phyloP scores from a whole-genome alignment of 2,329 filamentous ascomycete species.

The Apiospora marii region DNA sequence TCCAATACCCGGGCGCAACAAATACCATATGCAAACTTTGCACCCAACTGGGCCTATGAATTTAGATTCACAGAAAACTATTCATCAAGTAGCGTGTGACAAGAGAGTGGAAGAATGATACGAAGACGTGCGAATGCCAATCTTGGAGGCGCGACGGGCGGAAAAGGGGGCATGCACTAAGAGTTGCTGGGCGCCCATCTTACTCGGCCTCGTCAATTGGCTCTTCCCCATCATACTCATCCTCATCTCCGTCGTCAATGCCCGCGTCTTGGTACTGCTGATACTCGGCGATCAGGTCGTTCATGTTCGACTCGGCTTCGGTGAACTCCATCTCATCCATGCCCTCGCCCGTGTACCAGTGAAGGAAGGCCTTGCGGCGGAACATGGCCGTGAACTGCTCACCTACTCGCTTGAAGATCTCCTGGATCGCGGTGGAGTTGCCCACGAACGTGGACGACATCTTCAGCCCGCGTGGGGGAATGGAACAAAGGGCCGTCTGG shows the following conservation, averaged over 20 bases:
- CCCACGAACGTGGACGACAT: slow-evolving; percentile 99
- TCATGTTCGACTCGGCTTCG: slow-evolving; percentile 99
- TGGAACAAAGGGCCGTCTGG: slow-evolving; percentile 98
- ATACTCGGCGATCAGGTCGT: slow-evolving; percentile 98
- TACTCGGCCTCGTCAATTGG: neutral
- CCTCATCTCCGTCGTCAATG: slow-evolving; percentile 30
- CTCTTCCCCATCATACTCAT: slow-evolving; percentile 24
- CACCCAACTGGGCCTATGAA: neutral
- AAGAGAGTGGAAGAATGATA: neutral
- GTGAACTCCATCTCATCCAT: slow-evolving; percentile 99
- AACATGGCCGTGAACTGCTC: slow-evolving; percentile 99
- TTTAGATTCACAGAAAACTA: neutral
- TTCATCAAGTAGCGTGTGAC: neutral
- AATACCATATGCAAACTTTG: neutral
- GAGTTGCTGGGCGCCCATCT: neutral
- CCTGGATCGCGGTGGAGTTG: slow-evolving; percentile 99
- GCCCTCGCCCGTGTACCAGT: slow-evolving; percentile 99
- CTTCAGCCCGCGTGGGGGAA: slow-evolving; percentile 95
- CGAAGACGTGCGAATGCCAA: neutral
- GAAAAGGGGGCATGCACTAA: neutral
- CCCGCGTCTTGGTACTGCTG: slow-evolving; percentile 99
- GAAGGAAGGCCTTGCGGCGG: slow-evolving; percentile 99
- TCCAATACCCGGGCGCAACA: too few species aligned
- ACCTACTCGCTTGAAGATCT: slow-evolving; percentile 99
- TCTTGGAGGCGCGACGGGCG: neutral